Percentiles rank a stretch among this genome's conserved stretches.
These are phyloP conservation scores for Incumbomyces lentus DNA, from an alignment of 2,329 filamentous ascomycete species.

Conservation along the genomic window DNA sequence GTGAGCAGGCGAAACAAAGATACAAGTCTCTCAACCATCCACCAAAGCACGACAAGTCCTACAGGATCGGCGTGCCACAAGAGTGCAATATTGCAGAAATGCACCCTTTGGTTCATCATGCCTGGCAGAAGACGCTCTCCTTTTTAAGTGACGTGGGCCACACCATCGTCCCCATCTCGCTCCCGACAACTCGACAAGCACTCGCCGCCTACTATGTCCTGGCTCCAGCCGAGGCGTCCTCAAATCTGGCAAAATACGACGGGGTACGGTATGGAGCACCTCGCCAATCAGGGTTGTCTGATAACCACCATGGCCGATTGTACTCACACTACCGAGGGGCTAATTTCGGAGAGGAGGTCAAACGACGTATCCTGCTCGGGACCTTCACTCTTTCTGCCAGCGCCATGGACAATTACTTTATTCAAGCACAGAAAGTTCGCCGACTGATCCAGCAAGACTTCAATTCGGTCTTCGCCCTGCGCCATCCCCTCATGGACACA, in stretches of 20 bases:
- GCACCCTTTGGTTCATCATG: conserved; percentile 53
- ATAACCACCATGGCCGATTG: conserved; percentile 51
- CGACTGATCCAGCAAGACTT: conserved; percentile 80
- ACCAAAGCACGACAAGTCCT: neutral
- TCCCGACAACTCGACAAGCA: conserved; percentile 75
- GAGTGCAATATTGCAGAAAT: conserved; percentile 89
- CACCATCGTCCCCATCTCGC: conserved; percentile 61
- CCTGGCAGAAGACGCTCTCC: conserved; percentile 57
- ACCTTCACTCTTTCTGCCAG: conserved; percentile 82
- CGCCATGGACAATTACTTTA: conserved; percentile 92
- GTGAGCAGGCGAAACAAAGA: neutral
- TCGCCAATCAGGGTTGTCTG: conserved; percentile 30
- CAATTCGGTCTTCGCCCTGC: conserved; percentile 59
- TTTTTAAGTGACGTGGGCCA: conserved; percentile 56
- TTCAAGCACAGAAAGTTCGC: conserved; percentile 81
- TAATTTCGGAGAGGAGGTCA: conserved; percentile 76
- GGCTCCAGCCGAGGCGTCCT: conserved; percentile 87
- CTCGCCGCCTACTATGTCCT: conserved; percentile 92
- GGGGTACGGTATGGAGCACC: conserved; percentile 80
- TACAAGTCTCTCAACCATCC: neutral
- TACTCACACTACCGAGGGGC: conserved; percentile 65
- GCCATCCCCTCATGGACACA: conserved; percentile 51
- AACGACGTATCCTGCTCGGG: conserved; percentile 75
- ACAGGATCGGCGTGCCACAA: conserved; percentile 46
- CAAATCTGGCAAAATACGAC: conserved; percentile 94